A percentile compares a stretch with the other conserved stretches of the same genome.
Conservation (phyloP, 805 yeast genomes). For the Saturnispora silvae region DNA sequence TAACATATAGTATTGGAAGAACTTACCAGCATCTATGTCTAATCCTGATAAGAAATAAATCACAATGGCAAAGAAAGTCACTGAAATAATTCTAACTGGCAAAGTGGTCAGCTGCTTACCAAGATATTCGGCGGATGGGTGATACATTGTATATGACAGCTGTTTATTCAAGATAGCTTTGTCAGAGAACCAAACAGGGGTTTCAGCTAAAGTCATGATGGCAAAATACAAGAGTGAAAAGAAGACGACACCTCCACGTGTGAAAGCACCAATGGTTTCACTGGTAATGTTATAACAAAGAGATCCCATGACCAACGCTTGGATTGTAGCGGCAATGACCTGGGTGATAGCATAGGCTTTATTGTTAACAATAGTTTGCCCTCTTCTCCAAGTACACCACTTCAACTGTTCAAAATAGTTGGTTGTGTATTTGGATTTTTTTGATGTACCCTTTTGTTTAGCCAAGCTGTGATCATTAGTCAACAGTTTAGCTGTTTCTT, state of each 20-base stretch:
- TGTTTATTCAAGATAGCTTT: conserved; percentile 58
- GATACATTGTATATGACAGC: conserved; percentile 50
- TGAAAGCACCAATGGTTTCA: conserved; percentile 24
- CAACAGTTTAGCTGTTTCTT: conserved; percentile 25
- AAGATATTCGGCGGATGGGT: conserved; percentile 56
- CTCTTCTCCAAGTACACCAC: conserved; percentile 43
- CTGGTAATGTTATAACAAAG: conserved; percentile 21
- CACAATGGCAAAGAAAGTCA: conserved; percentile 35
- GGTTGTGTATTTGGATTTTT: conserved; percentile 29
- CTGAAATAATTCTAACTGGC: conserved; percentile 44
- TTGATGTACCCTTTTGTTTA: conserved; percentile 31
- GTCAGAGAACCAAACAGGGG: conserved; percentile 45
- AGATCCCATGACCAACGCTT: conserved; percentile 52
- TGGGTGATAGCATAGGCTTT: conserved; percentile 41
- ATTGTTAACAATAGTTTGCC: conserved; percentile 46
- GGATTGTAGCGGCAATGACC: conserved; percentile 39
- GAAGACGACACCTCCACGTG: conserved; percentile 52
- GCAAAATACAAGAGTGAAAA: conserved; percentile 51
- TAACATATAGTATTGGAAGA: conserved; percentile 24
- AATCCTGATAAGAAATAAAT: conserved; percentile 44
- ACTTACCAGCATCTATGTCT: conserved; percentile 43
- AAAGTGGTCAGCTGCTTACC: conserved; percentile 46
- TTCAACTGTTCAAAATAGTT: conserved; percentile 40
- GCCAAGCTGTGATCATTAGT: conserved; percentile 24
- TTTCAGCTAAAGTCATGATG: conserved; percentile 52